phyloP scores from a whole-genome alignment of 805 yeast genomes.

The Lachancea dasiensis region DNA sequence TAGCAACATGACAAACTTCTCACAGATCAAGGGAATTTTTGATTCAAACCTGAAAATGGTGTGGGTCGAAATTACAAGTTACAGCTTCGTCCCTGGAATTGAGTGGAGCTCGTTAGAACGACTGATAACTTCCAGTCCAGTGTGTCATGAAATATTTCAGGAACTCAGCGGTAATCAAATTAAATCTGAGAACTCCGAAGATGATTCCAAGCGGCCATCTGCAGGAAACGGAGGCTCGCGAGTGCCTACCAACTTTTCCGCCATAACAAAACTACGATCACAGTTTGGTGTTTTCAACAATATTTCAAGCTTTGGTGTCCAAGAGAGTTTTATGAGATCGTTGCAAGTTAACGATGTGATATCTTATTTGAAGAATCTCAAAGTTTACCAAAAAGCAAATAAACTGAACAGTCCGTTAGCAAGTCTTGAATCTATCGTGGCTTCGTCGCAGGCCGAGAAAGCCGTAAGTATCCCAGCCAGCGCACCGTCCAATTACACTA shows the following conservation, averaged over 20 bases:
- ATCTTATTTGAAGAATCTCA: constrained; percentile 61
- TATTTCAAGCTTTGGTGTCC: constrained; percentile 55
- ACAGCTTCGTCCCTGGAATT: constrained; percentile 41
- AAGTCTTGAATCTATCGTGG: constrained; percentile 42
- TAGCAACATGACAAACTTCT: constrained; percentile 55
- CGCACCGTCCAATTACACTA: constrained; percentile 1
- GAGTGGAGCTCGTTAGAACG: constrained; percentile 43
- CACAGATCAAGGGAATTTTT: constrained; percentile 57
- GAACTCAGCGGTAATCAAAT: constrained; percentile 13
- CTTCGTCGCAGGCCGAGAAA: constrained; percentile 10
- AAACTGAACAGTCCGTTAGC: constrained; percentile 49
- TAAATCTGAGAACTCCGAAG: constrained; percentile 1
- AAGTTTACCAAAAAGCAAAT: constrained; percentile 47
- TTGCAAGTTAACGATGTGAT: constrained; percentile 75
- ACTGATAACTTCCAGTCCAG: constrained; percentile 30
- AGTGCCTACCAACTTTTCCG: constrained; percentile 13
- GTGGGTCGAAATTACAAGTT: constrained; percentile 58
- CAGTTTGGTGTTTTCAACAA: constrained; percentile 41
- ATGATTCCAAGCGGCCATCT: constrained; percentile 7
- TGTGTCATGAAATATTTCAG: constrained; percentile 15
- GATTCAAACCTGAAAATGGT: constrained; percentile 61
- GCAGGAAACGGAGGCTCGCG: constrained; percentile 3
- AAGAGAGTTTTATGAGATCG: constrained; percentile 58
- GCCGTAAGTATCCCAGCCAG: constrained; percentile 8
- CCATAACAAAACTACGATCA: constrained; percentile 31